These are phyloP conservation scores for Rhizopogon roseolus DNA, from an alignment of 768 basidiomycete genomes.

Conservation along the genomic window DNA sequence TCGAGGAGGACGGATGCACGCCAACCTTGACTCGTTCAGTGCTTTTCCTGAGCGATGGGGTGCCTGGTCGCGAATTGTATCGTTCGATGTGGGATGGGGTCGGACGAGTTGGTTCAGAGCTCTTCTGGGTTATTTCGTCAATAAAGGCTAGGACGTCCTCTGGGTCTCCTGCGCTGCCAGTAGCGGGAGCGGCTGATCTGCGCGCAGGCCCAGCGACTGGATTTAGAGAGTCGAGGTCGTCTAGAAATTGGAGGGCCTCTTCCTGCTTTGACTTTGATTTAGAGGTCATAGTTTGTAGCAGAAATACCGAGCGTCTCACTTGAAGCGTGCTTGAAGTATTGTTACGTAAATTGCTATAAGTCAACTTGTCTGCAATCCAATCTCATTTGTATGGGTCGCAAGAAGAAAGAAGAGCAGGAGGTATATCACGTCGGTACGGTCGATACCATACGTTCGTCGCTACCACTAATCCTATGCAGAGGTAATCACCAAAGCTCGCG, in stretches of 20 bases:
- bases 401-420: constrained; percentile 27
- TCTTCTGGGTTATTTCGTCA: constrained; percentile 92
- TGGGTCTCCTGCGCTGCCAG: constrained; percentile 55
- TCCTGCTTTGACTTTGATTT: constrained; percentile 74
- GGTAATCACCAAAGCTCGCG: constrained; percentile 56
- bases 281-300: constrained; percentile 23
- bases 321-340: no score
- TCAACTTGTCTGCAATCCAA: no score
- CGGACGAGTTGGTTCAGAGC: constrained; percentile 67
- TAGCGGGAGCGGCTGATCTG: constrained; percentile 9
- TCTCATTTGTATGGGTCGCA: constrained; percentile 16
- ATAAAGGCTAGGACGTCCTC: constrained; percentile 89
- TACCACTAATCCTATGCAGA: constrained; percentile 31
- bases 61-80: constrained; percentile 59
- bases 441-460: background rate
- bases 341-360: no score
- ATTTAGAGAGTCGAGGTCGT: constrained; percentile 85
- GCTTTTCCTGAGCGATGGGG: constrained; percentile 68
- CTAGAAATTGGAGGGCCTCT: constrained; percentile 90
- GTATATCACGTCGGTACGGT: constrained; percentile 46
- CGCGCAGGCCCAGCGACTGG: constrained; percentile 27
- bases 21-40: constrained; percentile 74
- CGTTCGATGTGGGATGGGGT: constrained; percentile 51
- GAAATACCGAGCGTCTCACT: no score
- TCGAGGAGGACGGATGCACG: constrained; percentile 34